These are phyloP conservation scores for Podila verticillata DNA, from an alignment of 192 early-diverging fungal genomes.

Conservation along the genomic window DNA sequence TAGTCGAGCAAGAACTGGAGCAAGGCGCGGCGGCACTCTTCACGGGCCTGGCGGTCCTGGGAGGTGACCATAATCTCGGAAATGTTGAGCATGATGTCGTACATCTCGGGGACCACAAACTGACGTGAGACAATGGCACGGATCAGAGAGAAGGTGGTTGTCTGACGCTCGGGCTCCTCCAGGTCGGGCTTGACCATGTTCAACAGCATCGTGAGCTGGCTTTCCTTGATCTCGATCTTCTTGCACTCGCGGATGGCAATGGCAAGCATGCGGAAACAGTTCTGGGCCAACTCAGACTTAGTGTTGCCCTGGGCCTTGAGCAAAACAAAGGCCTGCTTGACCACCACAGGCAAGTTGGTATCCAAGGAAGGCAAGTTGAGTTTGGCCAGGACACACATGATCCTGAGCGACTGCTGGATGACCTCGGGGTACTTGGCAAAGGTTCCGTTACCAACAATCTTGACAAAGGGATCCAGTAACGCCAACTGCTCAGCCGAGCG, in stretches of 20 bases:
- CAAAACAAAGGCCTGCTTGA: slow-evolving; percentile 83
- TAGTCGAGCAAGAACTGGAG: slow-evolving; percentile 96
- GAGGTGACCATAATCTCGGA: slow-evolving; percentile 87
- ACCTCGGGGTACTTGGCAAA: slow-evolving; percentile 85
- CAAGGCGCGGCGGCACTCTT: slow-evolving; percentile 83
- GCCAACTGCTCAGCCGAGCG: slow-evolving; percentile 66
- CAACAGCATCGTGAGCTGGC: slow-evolving; percentile 83
- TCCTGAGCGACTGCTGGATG: slow-evolving; percentile 72
- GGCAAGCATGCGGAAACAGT: slow-evolving; percentile 84
- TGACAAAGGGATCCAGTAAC: slow-evolving; percentile 85
- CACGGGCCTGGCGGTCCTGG: slow-evolving; percentile 80
- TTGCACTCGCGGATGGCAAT: slow-evolving; percentile 82
- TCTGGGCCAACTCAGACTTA: slow-evolving; percentile 76
- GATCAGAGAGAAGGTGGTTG: slow-evolving; percentile 87
- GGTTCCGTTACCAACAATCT: slow-evolving; percentile 80
- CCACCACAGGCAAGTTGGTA: slow-evolving; percentile 71
- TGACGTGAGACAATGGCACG: slow-evolving; percentile 87
- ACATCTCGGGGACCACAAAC: slow-evolving; percentile 88
- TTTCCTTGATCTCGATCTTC: slow-evolving; percentile 71
- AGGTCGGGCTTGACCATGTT: slow-evolving; percentile 87
- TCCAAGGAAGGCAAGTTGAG: slow-evolving; percentile 77
- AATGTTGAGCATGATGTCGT: slow-evolving; percentile 91
- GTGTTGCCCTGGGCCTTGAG: slow-evolving; percentile 71
- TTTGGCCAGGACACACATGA: slow-evolving; percentile 77
- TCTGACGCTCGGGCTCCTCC: slow-evolving; percentile 87